A percentile compares a stretch with the other conserved stretches of the same genome.
Conservation (phyloP, 441 rosid genomes). For the Manihot esculenta region DNA sequence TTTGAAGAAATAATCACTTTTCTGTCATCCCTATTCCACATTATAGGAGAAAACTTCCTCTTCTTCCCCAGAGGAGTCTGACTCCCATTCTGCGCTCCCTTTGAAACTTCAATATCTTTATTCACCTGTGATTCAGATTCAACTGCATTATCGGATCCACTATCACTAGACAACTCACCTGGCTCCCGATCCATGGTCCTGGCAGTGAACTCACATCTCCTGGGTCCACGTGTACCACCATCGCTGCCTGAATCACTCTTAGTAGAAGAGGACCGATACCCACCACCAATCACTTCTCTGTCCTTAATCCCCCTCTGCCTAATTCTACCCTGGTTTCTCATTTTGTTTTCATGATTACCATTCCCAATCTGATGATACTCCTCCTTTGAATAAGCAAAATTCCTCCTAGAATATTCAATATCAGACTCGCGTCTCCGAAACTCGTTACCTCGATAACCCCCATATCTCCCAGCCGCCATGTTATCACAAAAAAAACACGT, state of each 20-base stretch:
- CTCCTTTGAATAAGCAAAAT: conserved; percentile 46
- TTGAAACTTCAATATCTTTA: conserved; percentile 39
- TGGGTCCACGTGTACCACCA: conserved; percentile 41
- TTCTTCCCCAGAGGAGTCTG: conserved; percentile 58
- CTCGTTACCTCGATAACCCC: conserved; percentile 67
- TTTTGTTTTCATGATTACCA: conserved; percentile 37
- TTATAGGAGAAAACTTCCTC: conserved; percentile 94
- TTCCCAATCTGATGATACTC: conserved; percentile 42
- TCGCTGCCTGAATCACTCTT: conserved; percentile 60
- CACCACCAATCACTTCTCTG: conserved; percentile 58
- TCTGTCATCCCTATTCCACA: conserved; percentile 89
- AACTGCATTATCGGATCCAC: conserved; percentile 83
- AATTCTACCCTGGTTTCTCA: conserved; percentile 44
- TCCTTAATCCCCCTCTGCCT: conserved; percentile 69
- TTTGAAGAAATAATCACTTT: conserved; percentile 38
- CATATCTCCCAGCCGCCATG: conserved; percentile 92
- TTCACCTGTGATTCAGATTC: conserved; percentile 48
- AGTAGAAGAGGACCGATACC: conserved; percentile 45
- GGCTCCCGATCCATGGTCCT: conserved; percentile 81
- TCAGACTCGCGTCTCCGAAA: conserved; percentile 60
- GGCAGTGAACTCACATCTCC: conserved; percentile 35
- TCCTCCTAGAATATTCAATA: conserved; percentile 49
- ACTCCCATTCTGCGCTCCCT: conserved; percentile 47
- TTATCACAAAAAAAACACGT: too few relatives aligned
- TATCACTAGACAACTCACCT: conserved; percentile 97